phyloP scores from a whole-genome alignment of 2,329 filamentous ascomycete genomes.

The Ampelomyces quisqualis region DNA sequence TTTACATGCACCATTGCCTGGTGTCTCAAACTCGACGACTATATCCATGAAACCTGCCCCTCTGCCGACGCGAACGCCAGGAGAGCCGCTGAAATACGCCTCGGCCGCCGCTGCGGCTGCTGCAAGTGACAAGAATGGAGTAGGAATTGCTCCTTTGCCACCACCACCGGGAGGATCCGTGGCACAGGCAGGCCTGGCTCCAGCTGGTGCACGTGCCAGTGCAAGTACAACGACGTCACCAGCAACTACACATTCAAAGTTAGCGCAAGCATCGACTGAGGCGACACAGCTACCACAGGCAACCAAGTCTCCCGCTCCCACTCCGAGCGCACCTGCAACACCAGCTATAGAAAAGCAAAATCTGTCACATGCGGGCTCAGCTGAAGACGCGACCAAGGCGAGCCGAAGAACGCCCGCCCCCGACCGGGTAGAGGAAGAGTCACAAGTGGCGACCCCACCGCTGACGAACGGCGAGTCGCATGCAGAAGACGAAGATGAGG shows the following conservation, averaged over 20 bases:
- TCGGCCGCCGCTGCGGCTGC: constrained; percentile 93
- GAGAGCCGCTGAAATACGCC: constrained; percentile 93
- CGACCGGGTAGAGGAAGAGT: constrained; percentile 38
- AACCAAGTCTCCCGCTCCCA: constrained; percentile 55
- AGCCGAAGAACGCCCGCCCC: constrained; percentile 33
- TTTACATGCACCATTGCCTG: constrained; percentile 71
- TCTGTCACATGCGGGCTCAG: constrained; percentile 31
- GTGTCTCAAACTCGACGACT: constrained; percentile 59
- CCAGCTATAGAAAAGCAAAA: constrained; percentile 50
- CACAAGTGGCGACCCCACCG: constrained; percentile 40
- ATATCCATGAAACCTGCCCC: constrained; percentile 89
- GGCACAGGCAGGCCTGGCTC: constrained; percentile 48
- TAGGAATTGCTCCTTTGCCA: constrained; percentile 90
- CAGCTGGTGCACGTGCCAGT: constrained; percentile 55
- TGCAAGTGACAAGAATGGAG: constrained; percentile 80
- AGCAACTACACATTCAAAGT: constrained; percentile 44
- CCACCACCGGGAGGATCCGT: constrained; percentile 69
- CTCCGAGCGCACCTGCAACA: constrained; percentile 49
- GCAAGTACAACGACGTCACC: constrained; percentile 61
- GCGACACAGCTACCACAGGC: constrained; percentile 38
- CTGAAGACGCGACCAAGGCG: constrained; percentile 30
- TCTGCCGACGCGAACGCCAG: constrained; percentile 77
- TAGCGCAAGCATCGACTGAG: constrained; percentile 45
- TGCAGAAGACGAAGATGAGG: constrained; percentile 60
- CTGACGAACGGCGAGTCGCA: constrained; percentile 57